These are phyloP conservation scores for Skeletonema costatum DNA, from an alignment of 108 stramenopile species.

Conservation along the genomic window DNA sequence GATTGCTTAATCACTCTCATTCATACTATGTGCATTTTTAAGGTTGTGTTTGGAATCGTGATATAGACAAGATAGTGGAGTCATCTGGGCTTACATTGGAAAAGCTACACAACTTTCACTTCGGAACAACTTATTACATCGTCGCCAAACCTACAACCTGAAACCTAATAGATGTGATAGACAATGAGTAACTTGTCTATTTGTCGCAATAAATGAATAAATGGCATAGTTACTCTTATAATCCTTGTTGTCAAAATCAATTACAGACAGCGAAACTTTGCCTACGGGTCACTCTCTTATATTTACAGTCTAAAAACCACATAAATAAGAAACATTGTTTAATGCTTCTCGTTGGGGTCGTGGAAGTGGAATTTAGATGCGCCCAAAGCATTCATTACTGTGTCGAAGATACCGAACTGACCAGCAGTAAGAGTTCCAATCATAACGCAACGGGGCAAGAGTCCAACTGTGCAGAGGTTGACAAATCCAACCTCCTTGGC, in stretches of 20 bases:
- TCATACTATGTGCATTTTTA: not conserved
- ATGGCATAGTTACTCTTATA: not conserved
- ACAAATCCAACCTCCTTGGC: conserved; percentile 93
- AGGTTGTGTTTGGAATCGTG: conserved; percentile 89
- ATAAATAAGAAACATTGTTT: conserved; percentile 13
- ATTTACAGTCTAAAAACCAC: conserved; percentile 9
- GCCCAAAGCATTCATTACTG: conserved; percentile 94
- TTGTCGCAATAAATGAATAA: not conserved
- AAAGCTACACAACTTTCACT: conserved; percentile 70
- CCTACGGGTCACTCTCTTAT: conserved; percentile 5
- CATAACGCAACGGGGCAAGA: conserved; percentile 97
- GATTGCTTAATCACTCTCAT: not conserved
- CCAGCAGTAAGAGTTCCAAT: conserved; percentile 98
- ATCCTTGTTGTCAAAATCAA: not conserved
- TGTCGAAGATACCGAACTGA: conserved; percentile 99
- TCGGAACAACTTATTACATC: conserved; percentile 91
- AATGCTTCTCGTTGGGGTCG: conserved; percentile 69
- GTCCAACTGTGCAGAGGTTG: conserved; percentile 96
- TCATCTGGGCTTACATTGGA: conserved; percentile 63
- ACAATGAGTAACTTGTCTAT: not conserved
- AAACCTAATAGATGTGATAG: not conserved
- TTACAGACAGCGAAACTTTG: not conserved
- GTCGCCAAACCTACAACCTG: conserved; percentile 56
- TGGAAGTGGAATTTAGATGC: conserved; percentile 98
- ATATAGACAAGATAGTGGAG: conserved; percentile 74